Base-by-base conservation (phyloP, 169 alveolate species). In the Plasmodium knowlesi region DNA sequence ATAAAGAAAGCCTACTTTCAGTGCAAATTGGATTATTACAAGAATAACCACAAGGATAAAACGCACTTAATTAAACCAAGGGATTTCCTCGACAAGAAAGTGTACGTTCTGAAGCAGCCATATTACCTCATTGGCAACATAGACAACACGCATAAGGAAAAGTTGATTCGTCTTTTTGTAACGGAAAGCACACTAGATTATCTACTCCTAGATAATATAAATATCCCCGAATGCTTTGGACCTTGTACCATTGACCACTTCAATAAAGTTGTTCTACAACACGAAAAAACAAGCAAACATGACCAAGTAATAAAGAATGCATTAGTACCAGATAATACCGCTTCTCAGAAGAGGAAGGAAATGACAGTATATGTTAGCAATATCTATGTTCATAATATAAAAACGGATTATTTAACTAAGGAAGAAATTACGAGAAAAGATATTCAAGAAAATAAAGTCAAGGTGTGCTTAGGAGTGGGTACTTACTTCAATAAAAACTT, bases 221-320 rank as follows among this genome's bases (percentile, higher is more conserved):
- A 53, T 3, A 86, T 86, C 28, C 93, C 93, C 3, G 93, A 86
- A 67, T 86, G 93, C 12, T 78, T 86, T n/a, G 93, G 93, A 8
- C 80, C 72, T 3, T 86, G 93, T 37, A 86, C 85, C 22, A 4
- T 54, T 1, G 22, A 53, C 3, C 80, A 86, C 14, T 86, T 86
- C 67, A 86, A 54, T 32, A 86, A 9, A 25, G 93, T 86, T 32
- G 12, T 86, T 1, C 19, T 86, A 3, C 25, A 25, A 74, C 25
- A 50, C n/a, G 16, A 34, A 12, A 86, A 74, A 0, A 25, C 82
- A 3, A 76, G 57, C 37, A 9, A 19, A 30, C 9, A 30, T 32
- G 82, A 86, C 0, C 3, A 37, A 32, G 32, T 78, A 4, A 84
- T 84, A 39, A 0, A 86, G 4, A 86, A 86, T 34, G n/a, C 32